These are phyloP conservation scores for Aspergillus bridgeri DNA, from an alignment of 495 filamentous ascomycete genomes.

Conservation along the genomic window DNA sequence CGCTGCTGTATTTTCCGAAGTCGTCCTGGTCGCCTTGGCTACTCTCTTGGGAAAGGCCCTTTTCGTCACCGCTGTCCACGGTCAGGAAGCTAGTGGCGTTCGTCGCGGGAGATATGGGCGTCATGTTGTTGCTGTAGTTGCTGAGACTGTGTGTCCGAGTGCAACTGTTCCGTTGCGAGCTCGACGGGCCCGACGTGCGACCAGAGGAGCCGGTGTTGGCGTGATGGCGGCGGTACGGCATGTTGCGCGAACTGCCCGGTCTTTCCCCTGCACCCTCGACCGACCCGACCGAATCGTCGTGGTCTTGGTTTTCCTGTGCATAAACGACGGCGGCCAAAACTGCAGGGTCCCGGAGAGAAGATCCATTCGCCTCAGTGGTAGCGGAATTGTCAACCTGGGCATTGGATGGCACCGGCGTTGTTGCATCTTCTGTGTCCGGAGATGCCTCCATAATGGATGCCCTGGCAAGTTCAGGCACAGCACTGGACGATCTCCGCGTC, in stretches of 20 bases:
- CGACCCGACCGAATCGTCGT: constrained; percentile 13
- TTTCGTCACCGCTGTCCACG: constrained; percentile 47
- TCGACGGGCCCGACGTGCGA: constrained; percentile 34
- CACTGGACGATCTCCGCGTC: constrained; percentile 38
- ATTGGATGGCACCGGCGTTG: not conserved
- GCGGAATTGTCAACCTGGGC: not conserved
- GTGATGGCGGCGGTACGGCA: constrained; percentile 28
- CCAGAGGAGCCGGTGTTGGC: constrained; percentile 38
- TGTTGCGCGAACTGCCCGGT: constrained; percentile 33
- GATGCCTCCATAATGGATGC: constrained; percentile 26
- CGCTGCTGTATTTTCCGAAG: constrained; percentile 6
- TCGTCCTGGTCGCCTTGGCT: constrained; percentile 28
- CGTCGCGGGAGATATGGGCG: constrained; percentile 46
- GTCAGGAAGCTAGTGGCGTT: constrained; percentile 52
- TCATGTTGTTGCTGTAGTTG: constrained; percentile 44
- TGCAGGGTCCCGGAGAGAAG: constrained; percentile 25
- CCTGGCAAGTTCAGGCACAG: constrained; percentile 32
- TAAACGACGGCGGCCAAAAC: constrained; percentile 33
- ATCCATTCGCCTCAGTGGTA: constrained; percentile 7
- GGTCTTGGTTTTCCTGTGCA: constrained; percentile 17
- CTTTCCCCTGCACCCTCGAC: constrained; percentile 26
- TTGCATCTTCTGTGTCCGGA: constrained; percentile 1
- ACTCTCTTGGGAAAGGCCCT: constrained; percentile 29
- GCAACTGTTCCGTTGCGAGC: constrained; percentile 41
- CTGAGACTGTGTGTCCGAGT: constrained; percentile 44